These are phyloP conservation scores for Penicillium italicum DNA, from an alignment of 2,329 filamentous ascomycete species.

Conservation along the genomic window DNA sequence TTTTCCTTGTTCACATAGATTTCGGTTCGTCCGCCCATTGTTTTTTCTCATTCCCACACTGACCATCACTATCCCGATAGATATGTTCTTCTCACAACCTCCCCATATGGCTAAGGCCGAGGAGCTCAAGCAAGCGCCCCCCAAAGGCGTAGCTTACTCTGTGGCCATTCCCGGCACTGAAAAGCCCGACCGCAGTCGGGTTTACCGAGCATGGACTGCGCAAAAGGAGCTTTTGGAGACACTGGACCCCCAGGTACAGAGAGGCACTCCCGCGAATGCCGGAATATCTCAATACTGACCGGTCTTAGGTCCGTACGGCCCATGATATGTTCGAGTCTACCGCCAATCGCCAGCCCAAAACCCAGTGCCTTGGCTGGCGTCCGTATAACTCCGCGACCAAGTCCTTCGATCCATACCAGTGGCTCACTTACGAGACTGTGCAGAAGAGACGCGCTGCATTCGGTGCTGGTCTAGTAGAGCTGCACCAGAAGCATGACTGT, in stretches of 20 bases:
- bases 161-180: slow-evolving; percentile 72
- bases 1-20: background rate
- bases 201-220: slow-evolving; percentile 82
- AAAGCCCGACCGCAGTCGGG: slow-evolving; percentile 64
- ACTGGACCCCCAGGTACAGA: slow-evolving; percentile 61
- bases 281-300: background rate
- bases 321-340: slow-evolving; percentile 77
- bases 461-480: slow-evolving; percentile 77
- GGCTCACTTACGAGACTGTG: slow-evolving; percentile 79
- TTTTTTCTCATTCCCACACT: background rate
- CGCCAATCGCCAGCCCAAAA: slow-evolving; percentile 60
- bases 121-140: slow-evolving; percentile 61
- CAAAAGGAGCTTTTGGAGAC: slow-evolving; percentile 68
- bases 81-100: slow-evolving; percentile 40
- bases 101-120: slow-evolving; percentile 37
- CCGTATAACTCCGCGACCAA: slow-evolving; percentile 73
- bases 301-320: slow-evolving; percentile 55
- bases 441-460: slow-evolving; percentile 75
- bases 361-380: slow-evolving; percentile 73
- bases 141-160: slow-evolving; percentile 73
- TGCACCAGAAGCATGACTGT: slow-evolving; percentile 71
- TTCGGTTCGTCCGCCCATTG: background rate
- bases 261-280: background rate
- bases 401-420: slow-evolving; percentile 72
- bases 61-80: background rate